Evolutionary conservation across 345 rosid genomes (phyloP).

Genomic region (Diplotaxis tenuifolia): DNA sequence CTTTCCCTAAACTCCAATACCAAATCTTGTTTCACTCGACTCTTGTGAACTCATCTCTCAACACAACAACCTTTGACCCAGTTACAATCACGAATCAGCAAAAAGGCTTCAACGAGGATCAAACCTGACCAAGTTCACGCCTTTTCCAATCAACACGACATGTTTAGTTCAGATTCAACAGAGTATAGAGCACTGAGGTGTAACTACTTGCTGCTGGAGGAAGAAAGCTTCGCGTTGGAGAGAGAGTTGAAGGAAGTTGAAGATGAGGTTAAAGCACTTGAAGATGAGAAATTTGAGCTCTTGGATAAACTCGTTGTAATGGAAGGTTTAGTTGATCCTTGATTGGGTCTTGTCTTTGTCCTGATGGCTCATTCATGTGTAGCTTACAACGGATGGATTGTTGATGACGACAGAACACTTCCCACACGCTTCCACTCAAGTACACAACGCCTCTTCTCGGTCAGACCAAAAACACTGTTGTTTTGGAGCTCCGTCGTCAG

Average conservation of each 20-base stretch:
- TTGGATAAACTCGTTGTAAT: slow-evolving; percentile 84
- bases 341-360: no score
- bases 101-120: slow-evolving; percentile 47
- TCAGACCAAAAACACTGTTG: slow-evolving; percentile 73
- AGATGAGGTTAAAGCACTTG: slow-evolving; percentile 65
- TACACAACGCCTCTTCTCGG: slow-evolving; percentile 50
- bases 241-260: slow-evolving; percentile 60
- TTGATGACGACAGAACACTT: no score
- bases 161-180: slow-evolving; percentile 62
- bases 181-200: slow-evolving; percentile 70
- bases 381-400: no score
- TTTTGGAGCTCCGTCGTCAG: slow-evolving; percentile 62
- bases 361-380: no score
- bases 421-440: slow-evolving; percentile 95
- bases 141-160: slow-evolving; percentile 52
- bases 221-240: slow-evolving; percentile 67
- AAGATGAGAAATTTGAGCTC: slow-evolving; percentile 68
- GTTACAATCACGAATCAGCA: slow-evolving; percentile 36
- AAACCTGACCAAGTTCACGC: slow-evolving; percentile 46
- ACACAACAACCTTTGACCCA: slow-evolving; percentile 39
- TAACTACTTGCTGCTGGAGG: slow-evolving; percentile 70
- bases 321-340: slow-evolving; percentile 87
- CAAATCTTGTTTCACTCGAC: no score
- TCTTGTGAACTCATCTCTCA: no score
- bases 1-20: no score